Evolutionary conservation across 768 basidiomycete species (phyloP).

Genomic region (Tephrocybe rancida): DNA sequence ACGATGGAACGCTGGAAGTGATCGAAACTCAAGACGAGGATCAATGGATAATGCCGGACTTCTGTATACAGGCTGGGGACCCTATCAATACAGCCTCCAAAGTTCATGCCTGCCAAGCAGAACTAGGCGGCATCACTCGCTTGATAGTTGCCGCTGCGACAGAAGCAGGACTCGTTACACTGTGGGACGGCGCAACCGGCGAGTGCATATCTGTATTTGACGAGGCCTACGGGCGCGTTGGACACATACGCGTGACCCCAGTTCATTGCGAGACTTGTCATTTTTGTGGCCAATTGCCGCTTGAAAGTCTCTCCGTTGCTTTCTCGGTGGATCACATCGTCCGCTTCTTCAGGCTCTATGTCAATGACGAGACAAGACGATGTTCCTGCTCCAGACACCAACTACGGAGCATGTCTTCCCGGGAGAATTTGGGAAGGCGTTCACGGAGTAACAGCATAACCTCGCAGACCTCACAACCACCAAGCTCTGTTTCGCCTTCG

Average conservation of each 20-base stretch:
- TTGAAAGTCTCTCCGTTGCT: conserved; percentile 66
- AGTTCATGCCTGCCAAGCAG: conserved; percentile 54
- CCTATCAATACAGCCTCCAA: conserved; percentile 53
- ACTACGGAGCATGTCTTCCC: conserved; percentile 44
- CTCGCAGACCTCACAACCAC: conserved; percentile 38
- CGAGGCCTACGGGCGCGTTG: conserved; percentile 59
- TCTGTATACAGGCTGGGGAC: conserved; percentile 61
- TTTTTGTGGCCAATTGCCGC: conserved; percentile 68
- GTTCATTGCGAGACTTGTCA: conserved; percentile 59
- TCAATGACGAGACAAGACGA: conserved; percentile 57
- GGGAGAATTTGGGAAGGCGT: conserved; percentile 51
- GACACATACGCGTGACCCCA: conserved; percentile 60
- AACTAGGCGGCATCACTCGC: conserved; percentile 50
- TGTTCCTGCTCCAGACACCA: conserved; percentile 66
- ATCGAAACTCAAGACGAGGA: conserved; percentile 51
- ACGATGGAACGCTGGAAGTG: conserved; percentile 70
- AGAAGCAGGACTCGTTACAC: conserved; percentile 65
- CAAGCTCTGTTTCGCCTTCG: conserved; percentile 47
- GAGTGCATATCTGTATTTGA: conserved; percentile 67
- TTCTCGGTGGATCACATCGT: conserved; percentile 69
- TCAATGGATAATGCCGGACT: conserved; percentile 43
- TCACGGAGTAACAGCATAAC: conserved; percentile 67
- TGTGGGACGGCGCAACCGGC: conserved; percentile 74
- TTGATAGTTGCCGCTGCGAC: conserved; percentile 65
- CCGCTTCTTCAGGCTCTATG: conserved; percentile 63